phyloP scores from a whole-genome alignment of 2,329 filamentous ascomycete species.

The Hymenoscyphus infarciens region DNA sequence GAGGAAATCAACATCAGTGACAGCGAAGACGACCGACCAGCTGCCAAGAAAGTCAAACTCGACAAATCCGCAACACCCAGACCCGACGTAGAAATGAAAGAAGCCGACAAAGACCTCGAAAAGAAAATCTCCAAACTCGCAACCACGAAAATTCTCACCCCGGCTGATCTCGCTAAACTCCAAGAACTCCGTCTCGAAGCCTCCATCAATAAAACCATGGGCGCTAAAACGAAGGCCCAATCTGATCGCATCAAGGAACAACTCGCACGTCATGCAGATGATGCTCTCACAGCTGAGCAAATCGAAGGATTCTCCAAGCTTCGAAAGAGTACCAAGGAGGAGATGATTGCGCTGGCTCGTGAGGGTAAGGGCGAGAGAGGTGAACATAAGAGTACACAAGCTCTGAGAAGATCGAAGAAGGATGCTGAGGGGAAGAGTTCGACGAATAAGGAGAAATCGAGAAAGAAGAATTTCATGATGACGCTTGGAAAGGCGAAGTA shows the following conservation, averaged over 20 bases:
- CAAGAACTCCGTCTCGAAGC: constrained; percentile 78
- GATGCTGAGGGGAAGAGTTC: constrained; percentile 87
- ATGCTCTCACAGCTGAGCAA: constrained; percentile 83
- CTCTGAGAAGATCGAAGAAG: constrained; percentile 83
- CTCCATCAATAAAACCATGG: constrained; percentile 62
- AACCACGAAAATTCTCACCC: constrained; percentile 91
- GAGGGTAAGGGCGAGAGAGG: constrained; percentile 75
- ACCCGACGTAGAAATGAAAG: constrained; percentile 41
- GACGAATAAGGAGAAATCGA: constrained; percentile 93
- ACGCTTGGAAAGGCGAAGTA: constrained; percentile 92
- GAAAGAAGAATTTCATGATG: constrained; percentile 99
- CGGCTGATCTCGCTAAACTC: constrained; percentile 92
- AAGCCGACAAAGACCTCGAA: constrained; percentile 37
- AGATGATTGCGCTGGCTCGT: constrained; percentile 77
- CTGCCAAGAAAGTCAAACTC: constrained; percentile 61
- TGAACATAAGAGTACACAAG: constrained; percentile 82
- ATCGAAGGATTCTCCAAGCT: constrained; percentile 84
- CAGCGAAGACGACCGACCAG: constrained; percentile 69
- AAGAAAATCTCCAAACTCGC: constrained; percentile 68
- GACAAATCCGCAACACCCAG: constrained; percentile 35
- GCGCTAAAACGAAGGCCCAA: constrained; percentile 42
- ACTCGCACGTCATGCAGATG: constrained; percentile 69
- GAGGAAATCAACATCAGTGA: constrained; percentile 73
- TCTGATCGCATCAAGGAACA: constrained; percentile 37
- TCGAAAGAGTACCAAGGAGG: constrained; percentile 83